Percentiles rank a stretch among this genome's conserved stretches.
Conservation (phyloP, 2,329 filamentous ascomycete genomes). For the Phialemonium atrogriseum region DNA sequence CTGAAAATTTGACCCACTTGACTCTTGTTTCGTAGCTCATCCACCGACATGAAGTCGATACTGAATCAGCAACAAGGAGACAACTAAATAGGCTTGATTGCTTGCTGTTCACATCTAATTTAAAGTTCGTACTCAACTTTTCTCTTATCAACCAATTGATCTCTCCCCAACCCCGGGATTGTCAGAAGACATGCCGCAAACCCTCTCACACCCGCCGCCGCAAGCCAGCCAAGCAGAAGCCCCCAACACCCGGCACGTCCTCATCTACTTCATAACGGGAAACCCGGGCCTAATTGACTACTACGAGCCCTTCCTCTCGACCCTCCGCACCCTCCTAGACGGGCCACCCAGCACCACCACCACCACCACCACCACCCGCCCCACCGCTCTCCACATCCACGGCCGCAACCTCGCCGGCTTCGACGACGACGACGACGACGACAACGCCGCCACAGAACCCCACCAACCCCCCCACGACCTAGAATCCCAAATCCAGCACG, state of each 20-base stretch:
- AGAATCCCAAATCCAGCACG: conserved; percentile 41
- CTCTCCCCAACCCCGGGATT: no score
- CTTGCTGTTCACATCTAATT: no score
- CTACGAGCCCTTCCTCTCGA: conserved; percentile 59
- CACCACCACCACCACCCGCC: conserved; percentile 3
- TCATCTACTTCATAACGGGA: conserved; percentile 67
- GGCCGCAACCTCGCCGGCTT: conserved; percentile 54
- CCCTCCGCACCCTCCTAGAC: conserved; percentile 46
- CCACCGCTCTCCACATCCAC: conserved; percentile 41
- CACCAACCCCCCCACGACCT: conserved; percentile 42
- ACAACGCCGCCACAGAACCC: conserved; percentile 28
- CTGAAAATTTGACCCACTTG: no score
- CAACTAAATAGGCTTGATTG: no score
- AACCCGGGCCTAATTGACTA: conserved; percentile 71
- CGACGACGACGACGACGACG: conserved; percentile 38
- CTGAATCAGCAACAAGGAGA: no score
- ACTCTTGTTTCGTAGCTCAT: no score
- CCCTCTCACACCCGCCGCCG: not conserved
- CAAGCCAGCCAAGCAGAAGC: not conserved
- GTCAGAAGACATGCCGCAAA: conserved; percentile 1
- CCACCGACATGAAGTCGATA: no score
- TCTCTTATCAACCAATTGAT: no score
- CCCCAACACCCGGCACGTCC: conserved; percentile 13
- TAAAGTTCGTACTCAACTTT: no score
- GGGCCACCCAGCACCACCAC: conserved; percentile 21